Evolutionary conservation across 208 protist genomes (phyloP), one percentile per base, ranked within the genome.

Genomic region (Wallacemonas sp.): DNA sequence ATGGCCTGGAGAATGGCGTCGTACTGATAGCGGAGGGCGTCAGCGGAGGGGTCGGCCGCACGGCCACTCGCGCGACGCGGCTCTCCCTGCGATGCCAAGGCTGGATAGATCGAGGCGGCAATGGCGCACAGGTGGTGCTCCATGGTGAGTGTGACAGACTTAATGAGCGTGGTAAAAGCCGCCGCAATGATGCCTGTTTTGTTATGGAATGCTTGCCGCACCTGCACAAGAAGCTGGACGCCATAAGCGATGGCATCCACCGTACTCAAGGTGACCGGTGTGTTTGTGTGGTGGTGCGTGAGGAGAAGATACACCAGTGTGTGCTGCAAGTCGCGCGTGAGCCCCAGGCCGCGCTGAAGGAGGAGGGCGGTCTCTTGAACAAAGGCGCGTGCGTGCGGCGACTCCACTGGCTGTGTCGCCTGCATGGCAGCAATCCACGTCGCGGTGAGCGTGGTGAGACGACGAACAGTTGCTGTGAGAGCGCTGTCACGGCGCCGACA

Each of bases 191-290:
- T 69, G 17, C 77, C 74, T 32, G 71, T 81, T 38, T 92, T 88
- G 50, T 60, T 63, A 70, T 97, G 89, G 67, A 87, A 97, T 1
- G 88, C 91, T 17, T 66, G 50, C 10, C 91, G 73, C 9, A 98
- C 94, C 52, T 88, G 81, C 68, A 97, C 93, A 5, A 98, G 73
- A 71, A 98, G 66, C 70, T 97, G 80, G 2, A 95, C 69, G 10
- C 81, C 85, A 15, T 84, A 71, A 32, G 87, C 83, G 15, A 98
- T 61, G n/a, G 66, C 59, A 29, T 77, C 57, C 29, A 97, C 85
- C 34, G 88, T 64, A 3, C 71, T 55, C 30, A 83, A 19, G 1
- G 76, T 79, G 17, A 98, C 62, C 22, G 41, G 17, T 1, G 65
- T 46, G n/a, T 36, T 27, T 8, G 80, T 42, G 29, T 33, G 41